Percentiles rank a stretch among this genome's conserved stretches.
Evolutionary conservation across 768 basidiomycete species (phyloP).

Genomic region (Hysterangium stoloniferum): DNA sequence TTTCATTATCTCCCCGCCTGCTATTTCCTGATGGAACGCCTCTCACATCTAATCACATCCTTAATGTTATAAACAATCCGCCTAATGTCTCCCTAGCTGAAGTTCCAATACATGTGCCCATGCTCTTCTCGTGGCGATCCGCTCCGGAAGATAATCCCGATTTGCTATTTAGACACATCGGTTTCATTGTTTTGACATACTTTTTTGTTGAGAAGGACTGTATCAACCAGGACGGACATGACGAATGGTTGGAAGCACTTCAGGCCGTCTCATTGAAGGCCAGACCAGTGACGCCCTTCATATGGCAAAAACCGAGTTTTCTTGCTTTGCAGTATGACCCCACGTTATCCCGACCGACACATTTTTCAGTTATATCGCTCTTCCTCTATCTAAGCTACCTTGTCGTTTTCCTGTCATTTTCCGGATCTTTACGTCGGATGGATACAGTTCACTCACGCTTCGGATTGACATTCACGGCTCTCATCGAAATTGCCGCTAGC

Average conservation of each 20-base stretch:
- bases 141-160: slow-evolving; percentile 41
- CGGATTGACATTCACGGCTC: slow-evolving; percentile 87
- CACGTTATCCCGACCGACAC: slow-evolving; percentile 14
- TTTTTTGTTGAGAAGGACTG: slow-evolving; percentile 76
- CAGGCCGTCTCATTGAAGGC: slow-evolving; percentile 31
- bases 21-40: slow-evolving; percentile 4
- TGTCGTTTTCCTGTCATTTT: slow-evolving; percentile 68
- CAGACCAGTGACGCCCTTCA: slow-evolving; percentile 13
- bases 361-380: slow-evolving; percentile 52
- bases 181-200: slow-evolving; percentile 72
- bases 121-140: slow-evolving; percentile 71
- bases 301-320: slow-evolving; percentile 1
- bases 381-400: slow-evolving; percentile 73
- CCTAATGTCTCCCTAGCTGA: slow-evolving; percentile 54
- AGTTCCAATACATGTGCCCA: slow-evolving; percentile 58
- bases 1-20: slow-evolving; percentile 1
- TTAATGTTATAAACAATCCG: slow-evolving; percentile 46
- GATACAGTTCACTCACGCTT: slow-evolving; percentile 82
- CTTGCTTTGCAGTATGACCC: slow-evolving; percentile 15
- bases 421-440: slow-evolving; percentile 68
- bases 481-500: slow-evolving; percentile 86
- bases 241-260: slow-evolving; percentile 54
- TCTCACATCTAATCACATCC: slow-evolving; percentile 28
- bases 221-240: slow-evolving; percentile 51
- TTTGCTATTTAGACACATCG: slow-evolving; percentile 51